Base-by-base conservation (phyloP, 1,284 basidiomycete genomes). In the Heterobasidion occidentale region DNA sequence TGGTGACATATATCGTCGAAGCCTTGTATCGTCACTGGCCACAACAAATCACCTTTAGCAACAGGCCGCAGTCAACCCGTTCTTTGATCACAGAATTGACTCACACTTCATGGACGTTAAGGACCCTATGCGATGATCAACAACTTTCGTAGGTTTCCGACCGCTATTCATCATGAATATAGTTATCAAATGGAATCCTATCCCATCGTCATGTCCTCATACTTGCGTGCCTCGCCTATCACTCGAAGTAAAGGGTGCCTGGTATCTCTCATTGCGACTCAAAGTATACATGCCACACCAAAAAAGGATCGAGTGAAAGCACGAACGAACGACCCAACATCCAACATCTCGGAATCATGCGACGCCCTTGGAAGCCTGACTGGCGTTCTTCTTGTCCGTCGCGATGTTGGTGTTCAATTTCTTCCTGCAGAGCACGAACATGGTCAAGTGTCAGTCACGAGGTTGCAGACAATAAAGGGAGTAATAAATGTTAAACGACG, bases 401-500 rank as follows among this genome's bases (percentile, higher is more conserved):
- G 46, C 46, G 46, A 48, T 48, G 46, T 48, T 48, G 46, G 8
- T 48, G 46, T 17, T 48, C 15, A 48, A 20, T 33, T 48, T 48
- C 27, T 48, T 48, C 46, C 46, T 48, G 46, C 19, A 19, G 17
- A 20, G 3, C n/a, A 45, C 7, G 46, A n/a, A 48, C 6, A 20
- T 4, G 46, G 9, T 12, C n/a, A 42, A 42, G n/a, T 42, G 12
- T 19, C 27, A 17, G 12, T 20, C 12, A 48, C 3, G 46, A 48
- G 27, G 7, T 11, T 19, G 17, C 19, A 14, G 15, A 11, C 19
- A 11, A 11, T 15, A 48, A 48, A 8, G 19, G 38, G 38, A 42
- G 19, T 48, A 33, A 12, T 15, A 48, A 17, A 48, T 12, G 15
- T 5, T 27, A 3, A 27, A 27, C n/a, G 11, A 63, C 66, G 52